Percentiles rank a stretch among this genome's conserved stretches.
phyloP scores from a whole-genome alignment of 257 asterid species.

The Thymus quinquecostatus region DNA sequence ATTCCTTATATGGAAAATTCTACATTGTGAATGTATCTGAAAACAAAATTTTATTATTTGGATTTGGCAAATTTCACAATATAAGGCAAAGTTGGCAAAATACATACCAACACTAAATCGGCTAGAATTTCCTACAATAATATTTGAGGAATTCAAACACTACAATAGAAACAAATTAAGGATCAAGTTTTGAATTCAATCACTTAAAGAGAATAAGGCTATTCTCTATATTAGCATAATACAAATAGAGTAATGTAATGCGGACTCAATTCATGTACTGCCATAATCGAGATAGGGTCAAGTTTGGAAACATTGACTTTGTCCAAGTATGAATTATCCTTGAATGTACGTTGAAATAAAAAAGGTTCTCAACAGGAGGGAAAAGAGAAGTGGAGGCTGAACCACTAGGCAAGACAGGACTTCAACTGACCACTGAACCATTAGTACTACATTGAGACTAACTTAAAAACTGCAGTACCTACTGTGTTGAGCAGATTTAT shows the following conservation, averaged over 20 bases:
- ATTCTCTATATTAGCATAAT: not conserved
- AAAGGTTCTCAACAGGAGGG: not conserved
- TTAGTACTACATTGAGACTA: not conserved
- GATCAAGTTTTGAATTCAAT: conserved; percentile 4
- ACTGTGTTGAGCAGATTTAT: not conserved
- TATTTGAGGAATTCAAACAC: not conserved
- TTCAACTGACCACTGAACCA: not conserved
- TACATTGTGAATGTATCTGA: not conserved
- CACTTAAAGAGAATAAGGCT: not conserved
- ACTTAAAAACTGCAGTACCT: not conserved
- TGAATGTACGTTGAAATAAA: not conserved
- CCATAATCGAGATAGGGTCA: not conserved
- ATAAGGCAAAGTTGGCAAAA: not conserved
- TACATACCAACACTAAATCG: not conserved
- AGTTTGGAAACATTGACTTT: not conserved
- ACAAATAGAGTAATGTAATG: not conserved
- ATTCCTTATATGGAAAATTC: not conserved
- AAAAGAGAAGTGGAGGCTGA: not conserved
- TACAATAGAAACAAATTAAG: not conserved
- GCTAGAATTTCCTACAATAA: not conserved
- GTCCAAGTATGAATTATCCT: not conserved
- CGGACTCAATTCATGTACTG: not conserved
- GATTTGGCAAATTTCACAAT: conserved; percentile 1
- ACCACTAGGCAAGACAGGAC: not conserved
- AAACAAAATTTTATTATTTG: not conserved